These are phyloP conservation scores for Penicillium psychrosexuale DNA, from an alignment of 2,329 filamentous ascomycete genomes.

Conservation along the genomic window DNA sequence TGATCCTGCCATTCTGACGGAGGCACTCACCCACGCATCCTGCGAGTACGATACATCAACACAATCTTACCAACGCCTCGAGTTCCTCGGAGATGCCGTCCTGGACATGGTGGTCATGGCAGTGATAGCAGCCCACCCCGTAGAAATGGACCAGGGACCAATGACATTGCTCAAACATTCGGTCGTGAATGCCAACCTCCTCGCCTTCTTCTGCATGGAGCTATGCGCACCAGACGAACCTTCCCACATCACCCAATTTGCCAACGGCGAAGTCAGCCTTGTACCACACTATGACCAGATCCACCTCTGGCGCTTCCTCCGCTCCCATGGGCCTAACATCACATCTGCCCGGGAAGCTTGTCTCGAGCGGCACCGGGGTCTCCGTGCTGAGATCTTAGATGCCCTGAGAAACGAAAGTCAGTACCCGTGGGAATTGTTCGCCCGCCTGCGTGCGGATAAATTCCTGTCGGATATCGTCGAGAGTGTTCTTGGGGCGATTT, in stretches of 20 bases:
- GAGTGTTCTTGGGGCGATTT: conserved; percentile 74
- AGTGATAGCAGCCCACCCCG: conserved; percentile 31
- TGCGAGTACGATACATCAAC: conserved; percentile 51
- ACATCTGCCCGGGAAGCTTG: conserved; percentile 16
- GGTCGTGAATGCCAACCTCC: conserved; percentile 74
- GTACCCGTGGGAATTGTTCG: conserved; percentile 76
- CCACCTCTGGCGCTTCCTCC: conserved; percentile 68
- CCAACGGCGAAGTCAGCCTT: conserved; percentile 24
- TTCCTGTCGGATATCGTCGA: conserved; percentile 84
- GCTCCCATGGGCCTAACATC: conserved; percentile 32
- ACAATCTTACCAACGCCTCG: conserved; percentile 68
- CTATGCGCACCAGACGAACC: conserved; percentile 20
- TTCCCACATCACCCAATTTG: conserved; percentile 4
- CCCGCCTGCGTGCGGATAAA: conserved; percentile 65
- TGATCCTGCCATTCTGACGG: conserved; percentile 65
- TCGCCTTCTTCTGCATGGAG: conserved; percentile 72
- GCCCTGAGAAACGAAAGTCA: conserved; percentile 50
- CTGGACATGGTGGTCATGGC: conserved; percentile 72
- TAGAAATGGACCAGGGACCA: conserved; percentile 50
- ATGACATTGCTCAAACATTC: conserved; percentile 77
- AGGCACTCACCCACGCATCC: conserved; percentile 78
- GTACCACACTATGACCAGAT: conserved; percentile 27
- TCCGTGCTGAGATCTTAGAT: conserved; percentile 50
- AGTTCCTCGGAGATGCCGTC: conserved; percentile 83
- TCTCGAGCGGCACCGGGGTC: conserved; percentile 45